These are phyloP conservation scores for Tulasnella sp. DNA, from an alignment of 768 basidiomycete genomes.

Conservation along the genomic window DNA sequence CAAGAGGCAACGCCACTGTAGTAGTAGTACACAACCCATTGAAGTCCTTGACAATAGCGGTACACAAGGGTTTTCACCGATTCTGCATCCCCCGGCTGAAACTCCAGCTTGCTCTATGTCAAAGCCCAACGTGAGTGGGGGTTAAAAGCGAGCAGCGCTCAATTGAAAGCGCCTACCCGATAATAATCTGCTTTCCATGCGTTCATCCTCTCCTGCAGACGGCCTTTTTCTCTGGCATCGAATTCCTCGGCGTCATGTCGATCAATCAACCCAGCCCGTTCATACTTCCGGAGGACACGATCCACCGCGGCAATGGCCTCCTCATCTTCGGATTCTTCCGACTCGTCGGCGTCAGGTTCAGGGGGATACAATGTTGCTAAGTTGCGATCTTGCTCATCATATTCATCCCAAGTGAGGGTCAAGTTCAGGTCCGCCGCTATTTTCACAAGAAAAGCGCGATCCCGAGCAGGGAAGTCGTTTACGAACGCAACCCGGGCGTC, in stretches of 20 bases:
- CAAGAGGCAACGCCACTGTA: conserved; percentile 96
- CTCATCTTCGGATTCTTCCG: conserved; percentile 38
- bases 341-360: conserved; percentile 36
- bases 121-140: conserved; percentile 28
- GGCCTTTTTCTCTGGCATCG: conserved; percentile 71
- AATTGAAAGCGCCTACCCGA: conserved; percentile 49
- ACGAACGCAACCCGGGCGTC: conserved; percentile 56
- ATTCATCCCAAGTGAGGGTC: conserved; percentile 87
- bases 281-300: conserved; percentile 26
- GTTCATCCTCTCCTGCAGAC: conserved; percentile 76
- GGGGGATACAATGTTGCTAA: conserved; percentile 58
- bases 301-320: conserved; percentile 27
- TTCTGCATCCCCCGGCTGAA: conserved; percentile 66
- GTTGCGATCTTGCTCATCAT: conserved; percentile 76
- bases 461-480: conserved; percentile 75
- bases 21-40: conserved; percentile 99
- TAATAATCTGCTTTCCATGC: conserved; percentile 93
- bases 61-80: conserved; percentile 67
- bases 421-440: conserved; percentile 77
- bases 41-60: conserved; percentile 87
- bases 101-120: conserved; percentile 78
- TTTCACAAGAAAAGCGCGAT: conserved; percentile 71
- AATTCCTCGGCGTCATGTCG: conserved; percentile 72
- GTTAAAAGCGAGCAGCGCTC: neutral
- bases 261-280: conserved; percentile 34